Evolutionary conservation across 2,329 filamentous ascomycete genomes (phyloP).

Genomic region (Fusarium liriodendri): DNA sequence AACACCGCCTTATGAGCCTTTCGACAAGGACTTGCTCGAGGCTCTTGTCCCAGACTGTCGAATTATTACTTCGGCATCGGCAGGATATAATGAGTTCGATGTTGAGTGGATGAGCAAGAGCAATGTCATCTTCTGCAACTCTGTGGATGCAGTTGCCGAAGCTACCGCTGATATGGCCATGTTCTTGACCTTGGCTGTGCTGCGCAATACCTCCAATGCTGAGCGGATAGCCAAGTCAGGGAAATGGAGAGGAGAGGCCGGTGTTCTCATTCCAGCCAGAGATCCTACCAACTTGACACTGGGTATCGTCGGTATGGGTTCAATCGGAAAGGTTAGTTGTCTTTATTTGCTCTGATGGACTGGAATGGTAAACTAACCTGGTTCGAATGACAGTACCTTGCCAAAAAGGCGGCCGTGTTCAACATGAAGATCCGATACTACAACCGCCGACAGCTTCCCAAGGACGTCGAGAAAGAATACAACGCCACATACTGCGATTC

Average conservation of each 20-base stretch:
- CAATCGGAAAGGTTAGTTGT: slow-evolving; percentile 50
- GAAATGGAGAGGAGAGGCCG: slow-evolving; percentile 47
- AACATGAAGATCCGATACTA: slow-evolving; percentile 55
- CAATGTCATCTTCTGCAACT: slow-evolving; percentile 65
- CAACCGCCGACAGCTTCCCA: slow-evolving; percentile 49
- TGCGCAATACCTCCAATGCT: slow-evolving; percentile 57
- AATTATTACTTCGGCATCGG: slow-evolving; percentile 59
- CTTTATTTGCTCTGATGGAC: not conserved
- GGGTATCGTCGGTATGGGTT: slow-evolving; percentile 58
- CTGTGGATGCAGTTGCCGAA: slow-evolving; percentile 62
- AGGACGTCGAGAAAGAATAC: slow-evolving; percentile 48
- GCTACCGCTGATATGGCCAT: slow-evolving; percentile 61
- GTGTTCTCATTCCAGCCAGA: slow-evolving; percentile 43
- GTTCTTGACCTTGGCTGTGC: slow-evolving; percentile 45
- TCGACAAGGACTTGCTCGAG: slow-evolving; percentile 56
- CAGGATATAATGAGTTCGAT: slow-evolving; percentile 60
- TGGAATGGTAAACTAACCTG: not conserved
- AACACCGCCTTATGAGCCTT: slow-evolving; percentile 60
- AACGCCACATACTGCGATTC: slow-evolving; percentile 49
- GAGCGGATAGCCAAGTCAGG: slow-evolving; percentile 51
- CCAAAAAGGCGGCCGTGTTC: slow-evolving; percentile 52
- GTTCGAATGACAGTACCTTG: slow-evolving; percentile 46
- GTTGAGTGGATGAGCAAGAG: slow-evolving; percentile 55
- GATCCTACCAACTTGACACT: slow-evolving; percentile 56
- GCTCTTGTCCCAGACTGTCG: slow-evolving; percentile 53